phyloP scores from a whole-genome alignment of 164 flowering plant species.

The Cinnamomum chago region DNA sequence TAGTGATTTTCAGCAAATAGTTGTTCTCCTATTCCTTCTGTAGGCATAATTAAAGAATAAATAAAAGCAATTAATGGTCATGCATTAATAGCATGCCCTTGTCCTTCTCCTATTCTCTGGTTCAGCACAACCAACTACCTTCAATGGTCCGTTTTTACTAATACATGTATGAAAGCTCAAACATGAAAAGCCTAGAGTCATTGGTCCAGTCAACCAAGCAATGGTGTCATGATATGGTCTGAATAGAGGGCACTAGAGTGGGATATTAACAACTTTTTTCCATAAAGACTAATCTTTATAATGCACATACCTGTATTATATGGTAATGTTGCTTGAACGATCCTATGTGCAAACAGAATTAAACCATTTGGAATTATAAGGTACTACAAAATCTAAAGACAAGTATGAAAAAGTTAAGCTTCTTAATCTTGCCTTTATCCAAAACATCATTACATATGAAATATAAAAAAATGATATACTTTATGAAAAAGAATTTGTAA shows the following conservation, averaged over 20 bases:
- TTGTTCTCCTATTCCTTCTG: background rate
- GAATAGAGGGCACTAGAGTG: background rate
- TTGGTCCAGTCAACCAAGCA: background rate
- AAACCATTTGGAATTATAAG: no score
- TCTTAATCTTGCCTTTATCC: background rate
- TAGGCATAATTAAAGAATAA: background rate
- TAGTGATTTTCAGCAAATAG: background rate
- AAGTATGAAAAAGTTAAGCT: background rate
- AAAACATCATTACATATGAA: background rate
- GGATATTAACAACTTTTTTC: background rate
- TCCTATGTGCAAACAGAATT: no score
- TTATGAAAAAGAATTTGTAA: background rate
- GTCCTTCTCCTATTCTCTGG: background rate
- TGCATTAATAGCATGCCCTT: background rate
- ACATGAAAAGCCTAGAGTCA: background rate
- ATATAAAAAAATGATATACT: background rate
- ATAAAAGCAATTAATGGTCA: background rate
- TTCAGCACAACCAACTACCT: background rate
- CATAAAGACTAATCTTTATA: background rate
- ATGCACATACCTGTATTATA: background rate
- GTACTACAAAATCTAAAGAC: background rate
- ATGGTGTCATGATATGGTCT: background rate
- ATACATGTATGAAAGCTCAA: background rate
- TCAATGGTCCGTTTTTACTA: background rate
- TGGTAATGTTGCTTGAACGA: no score